A percentile compares a stretch with the other conserved stretches of the same genome.
Conservation (phyloP, 768 basidiomycete species). For the Solioccasus polychromus region DNA sequence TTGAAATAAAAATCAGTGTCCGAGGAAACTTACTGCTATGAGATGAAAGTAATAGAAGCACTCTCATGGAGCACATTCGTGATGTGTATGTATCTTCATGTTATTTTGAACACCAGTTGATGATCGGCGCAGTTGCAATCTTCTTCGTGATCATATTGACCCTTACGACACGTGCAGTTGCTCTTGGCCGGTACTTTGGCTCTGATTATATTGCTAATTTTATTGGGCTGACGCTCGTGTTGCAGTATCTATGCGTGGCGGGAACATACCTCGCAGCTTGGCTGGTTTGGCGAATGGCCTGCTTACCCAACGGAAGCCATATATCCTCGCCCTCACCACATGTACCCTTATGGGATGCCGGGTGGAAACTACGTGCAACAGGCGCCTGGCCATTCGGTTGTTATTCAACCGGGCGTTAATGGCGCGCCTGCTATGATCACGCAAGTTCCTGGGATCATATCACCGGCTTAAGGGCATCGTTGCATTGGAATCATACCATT, state of each 20-base stretch:
- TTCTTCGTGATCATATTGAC: conserved; percentile 56
- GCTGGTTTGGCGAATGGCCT: conserved; percentile 74
- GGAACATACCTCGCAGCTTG: conserved; percentile 51
- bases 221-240: neutral
- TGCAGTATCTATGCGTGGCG: conserved; percentile 31
- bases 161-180: conserved; percentile 44
- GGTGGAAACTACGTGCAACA: conserved; percentile 44
- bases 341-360: conserved; percentile 26
- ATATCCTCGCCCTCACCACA: conserved; percentile 21
- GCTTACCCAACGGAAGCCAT: conserved; percentile 42
- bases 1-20: conserved; percentile 44
- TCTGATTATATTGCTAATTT: neutral
- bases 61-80: conserved; percentile 76
- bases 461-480: conserved; percentile 14
- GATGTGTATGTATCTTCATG: conserved; percentile 35
- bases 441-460: conserved; percentile 45
- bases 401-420: conserved; percentile 65
- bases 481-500: neutral
- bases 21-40: conserved; percentile 59
- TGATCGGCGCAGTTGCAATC: conserved; percentile 33
- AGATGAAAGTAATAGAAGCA: conserved; percentile 77
- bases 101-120: conserved; percentile 2
- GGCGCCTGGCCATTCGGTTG: conserved; percentile 57
- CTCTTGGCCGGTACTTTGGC: conserved; percentile 28
- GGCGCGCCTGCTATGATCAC: conserved; percentile 61